Evolutionary conservation across 1,284 basidiomycete species (phyloP).

Genomic region (Cryptococcus hybrid): DNA sequence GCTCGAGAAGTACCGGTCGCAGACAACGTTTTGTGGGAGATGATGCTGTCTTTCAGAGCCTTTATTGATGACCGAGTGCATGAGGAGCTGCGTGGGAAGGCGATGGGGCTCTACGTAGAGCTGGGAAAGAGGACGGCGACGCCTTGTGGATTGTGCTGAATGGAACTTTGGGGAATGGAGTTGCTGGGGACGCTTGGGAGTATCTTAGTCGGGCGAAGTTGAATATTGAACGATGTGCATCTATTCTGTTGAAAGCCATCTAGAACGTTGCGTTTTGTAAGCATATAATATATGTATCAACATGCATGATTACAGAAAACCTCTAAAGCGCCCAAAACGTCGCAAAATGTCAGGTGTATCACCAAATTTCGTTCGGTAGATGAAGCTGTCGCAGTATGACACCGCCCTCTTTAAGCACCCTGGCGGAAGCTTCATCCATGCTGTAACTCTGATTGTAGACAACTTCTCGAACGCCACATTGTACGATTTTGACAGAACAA

Average conservation of each 20-base stretch:
- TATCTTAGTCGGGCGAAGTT: constrained; percentile 29
- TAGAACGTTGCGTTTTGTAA: no score
- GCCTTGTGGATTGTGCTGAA: constrained; percentile 74
- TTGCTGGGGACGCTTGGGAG: constrained; percentile 24
- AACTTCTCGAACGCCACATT: constrained; percentile 87
- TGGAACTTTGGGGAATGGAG: constrained; percentile 55
- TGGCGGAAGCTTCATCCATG: constrained; percentile 84
- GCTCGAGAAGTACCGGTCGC: constrained; percentile 63
- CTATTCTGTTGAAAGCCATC: no score
- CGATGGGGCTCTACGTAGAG: constrained; percentile 63
- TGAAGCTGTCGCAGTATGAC: constrained; percentile 66
- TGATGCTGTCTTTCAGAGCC: constrained; percentile 66
- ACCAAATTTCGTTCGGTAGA: constrained; percentile 23
- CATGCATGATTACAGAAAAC: not conserved
- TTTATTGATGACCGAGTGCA: constrained; percentile 68
- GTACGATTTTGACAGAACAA: constrained; percentile 92
- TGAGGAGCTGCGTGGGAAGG: constrained; percentile 67
- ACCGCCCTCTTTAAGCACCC: constrained; percentile 71
- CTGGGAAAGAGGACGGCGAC: constrained; percentile 67
- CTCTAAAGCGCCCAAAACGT: not conserved
- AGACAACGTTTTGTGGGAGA: constrained; percentile 73
- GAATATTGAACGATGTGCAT: constrained; percentile 15
- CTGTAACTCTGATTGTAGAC: constrained; percentile 96
- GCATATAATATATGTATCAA: no score
- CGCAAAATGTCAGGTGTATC: not conserved